A percentile compares a stretch with the other conserved stretches of the same genome.
phyloP scores from a whole-genome alignment of 495 filamentous ascomycete species.

The Talaromyces adpressus region DNA sequence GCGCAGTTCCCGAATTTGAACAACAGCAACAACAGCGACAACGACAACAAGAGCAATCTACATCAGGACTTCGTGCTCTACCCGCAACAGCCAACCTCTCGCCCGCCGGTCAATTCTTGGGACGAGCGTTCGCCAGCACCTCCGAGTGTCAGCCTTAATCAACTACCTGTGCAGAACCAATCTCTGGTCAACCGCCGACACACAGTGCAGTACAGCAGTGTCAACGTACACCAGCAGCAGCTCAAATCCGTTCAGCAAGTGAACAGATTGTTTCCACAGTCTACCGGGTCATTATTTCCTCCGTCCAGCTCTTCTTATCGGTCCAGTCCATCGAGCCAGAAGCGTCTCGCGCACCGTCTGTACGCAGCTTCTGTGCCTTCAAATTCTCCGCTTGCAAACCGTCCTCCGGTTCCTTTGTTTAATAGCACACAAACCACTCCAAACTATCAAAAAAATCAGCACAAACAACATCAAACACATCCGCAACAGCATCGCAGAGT shows the following conservation, averaged over 20 bases:
- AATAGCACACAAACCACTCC: conserved; percentile 25
- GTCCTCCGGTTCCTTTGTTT: conserved; percentile 49
- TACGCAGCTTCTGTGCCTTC: conserved; percentile 30
- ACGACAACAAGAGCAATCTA: conserved; percentile 18
- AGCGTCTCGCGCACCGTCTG: conserved; percentile 21
- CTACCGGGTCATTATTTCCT: conserved; percentile 20
- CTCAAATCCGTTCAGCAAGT: conserved; percentile 22
- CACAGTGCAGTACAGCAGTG: conserved; percentile 4
- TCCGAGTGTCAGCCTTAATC: conserved; percentile 34
- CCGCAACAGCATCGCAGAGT: conserved; percentile 23
- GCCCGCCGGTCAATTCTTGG: conserved; percentile 27
- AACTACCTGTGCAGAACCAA: neutral
- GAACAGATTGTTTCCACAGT: conserved; percentile 30
- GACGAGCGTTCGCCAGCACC: conserved; percentile 30
- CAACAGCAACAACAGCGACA: conserved; percentile 20
- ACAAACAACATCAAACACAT: conserved; percentile 7
- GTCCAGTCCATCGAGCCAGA: conserved; percentile 35
- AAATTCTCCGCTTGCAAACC: conserved; percentile 30
- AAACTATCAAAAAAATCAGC: conserved; percentile 20
- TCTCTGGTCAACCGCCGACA: conserved; percentile 9
- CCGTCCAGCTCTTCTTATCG: conserved; percentile 38
- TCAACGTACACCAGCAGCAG: conserved; percentile 9
- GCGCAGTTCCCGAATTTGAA: conserved; percentile 28
- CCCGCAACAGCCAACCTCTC: conserved; percentile 19
- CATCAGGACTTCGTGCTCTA: conserved; percentile 44